Conservation (phyloP, 306 rosid species). For the Aeschynomene evenia region DNA sequence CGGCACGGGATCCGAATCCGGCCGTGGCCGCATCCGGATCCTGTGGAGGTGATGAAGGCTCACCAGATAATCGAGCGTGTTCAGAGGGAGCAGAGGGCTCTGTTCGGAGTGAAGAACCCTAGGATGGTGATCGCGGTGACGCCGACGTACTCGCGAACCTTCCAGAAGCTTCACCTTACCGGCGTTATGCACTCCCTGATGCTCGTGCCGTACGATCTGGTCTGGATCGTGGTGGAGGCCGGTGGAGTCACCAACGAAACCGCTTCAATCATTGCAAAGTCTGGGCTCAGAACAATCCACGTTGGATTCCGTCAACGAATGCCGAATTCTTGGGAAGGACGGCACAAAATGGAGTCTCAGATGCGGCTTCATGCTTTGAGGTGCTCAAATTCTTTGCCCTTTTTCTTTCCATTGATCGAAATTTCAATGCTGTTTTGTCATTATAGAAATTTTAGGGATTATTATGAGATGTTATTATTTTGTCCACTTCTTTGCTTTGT, state of each 20-base stretch:
- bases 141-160: constrained; percentile 87
- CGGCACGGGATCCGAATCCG: constrained; percentile 99
- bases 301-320: constrained; percentile 60
- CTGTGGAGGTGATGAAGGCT: constrained; percentile 92
- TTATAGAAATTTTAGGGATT: constrained; percentile 3
- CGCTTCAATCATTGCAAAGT: constrained; percentile 65
- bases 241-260: constrained; percentile 89
- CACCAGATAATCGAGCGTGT: constrained; percentile 86
- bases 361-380: constrained; percentile 92
- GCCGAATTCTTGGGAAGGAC: constrained; percentile 83
- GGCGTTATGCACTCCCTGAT: constrained; percentile 95
- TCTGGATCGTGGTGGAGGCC: constrained; percentile 96
- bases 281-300: constrained; percentile 72
- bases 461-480: not conserved
- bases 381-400: constrained; percentile 27
- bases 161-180: constrained; percentile 86
- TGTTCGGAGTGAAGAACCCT: constrained; percentile 83
- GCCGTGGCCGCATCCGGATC: constrained; percentile 99
- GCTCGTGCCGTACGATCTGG: constrained; percentile 80
- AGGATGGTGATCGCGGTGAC: constrained; percentile 70
- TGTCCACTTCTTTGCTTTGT: not conserved
- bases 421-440: not conserved
- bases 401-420: not conserved
- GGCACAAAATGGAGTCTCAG: constrained; percentile 76
- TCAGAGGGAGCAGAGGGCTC: constrained; percentile 83